phyloP scores from a whole-genome alignment of 2,329 filamentous ascomycete genomes.

The Fusarium tuaranense region DNA sequence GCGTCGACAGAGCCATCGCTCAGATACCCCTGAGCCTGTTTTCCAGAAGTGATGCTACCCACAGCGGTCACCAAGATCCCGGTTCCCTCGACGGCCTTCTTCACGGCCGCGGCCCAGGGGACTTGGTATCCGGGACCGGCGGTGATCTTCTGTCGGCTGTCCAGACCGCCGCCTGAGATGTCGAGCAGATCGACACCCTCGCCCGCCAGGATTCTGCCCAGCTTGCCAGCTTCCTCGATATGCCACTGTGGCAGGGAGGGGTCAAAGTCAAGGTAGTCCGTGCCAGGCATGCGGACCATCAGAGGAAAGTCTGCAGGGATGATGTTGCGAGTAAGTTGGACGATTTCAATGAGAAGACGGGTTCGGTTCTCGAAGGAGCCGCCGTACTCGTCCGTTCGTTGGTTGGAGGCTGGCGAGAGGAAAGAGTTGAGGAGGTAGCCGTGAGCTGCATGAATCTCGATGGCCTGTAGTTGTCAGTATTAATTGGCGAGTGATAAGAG shows the following conservation, averaged over 20 bases:
- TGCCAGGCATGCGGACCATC: slow-evolving; percentile 76
- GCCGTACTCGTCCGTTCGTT: slow-evolving; percentile 64
- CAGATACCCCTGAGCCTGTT: slow-evolving; percentile 59
- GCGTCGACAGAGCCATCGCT: slow-evolving; percentile 59
- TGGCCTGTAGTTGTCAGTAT: slow-evolving; percentile 22
- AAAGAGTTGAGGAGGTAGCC: slow-evolving; percentile 67
- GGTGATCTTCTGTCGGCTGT: slow-evolving; percentile 69
- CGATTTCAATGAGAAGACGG: slow-evolving; percentile 59
- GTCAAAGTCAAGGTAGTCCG: slow-evolving; percentile 77
- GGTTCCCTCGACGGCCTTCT: slow-evolving; percentile 74
- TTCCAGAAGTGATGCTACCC: slow-evolving; percentile 57
- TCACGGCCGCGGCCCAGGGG: slow-evolving; percentile 73
- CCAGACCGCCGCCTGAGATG: slow-evolving; percentile 74
- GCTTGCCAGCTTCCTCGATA: slow-evolving; percentile 70
- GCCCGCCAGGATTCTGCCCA: slow-evolving; percentile 71
- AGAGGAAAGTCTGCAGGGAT: slow-evolving; percentile 60
- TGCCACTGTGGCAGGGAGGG: slow-evolving; percentile 68
- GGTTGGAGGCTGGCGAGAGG: slow-evolving; percentile 61
- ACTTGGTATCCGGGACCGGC: slow-evolving; percentile 75
- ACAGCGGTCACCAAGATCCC: slow-evolving; percentile 54
- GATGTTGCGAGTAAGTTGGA: slow-evolving; percentile 43
- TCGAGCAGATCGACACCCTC: slow-evolving; percentile 80
- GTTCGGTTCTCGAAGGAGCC: slow-evolving; percentile 57
- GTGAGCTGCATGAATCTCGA: slow-evolving; percentile 57
- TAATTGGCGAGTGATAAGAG: background rate